Base-by-base conservation (phyloP, 2,329 filamentous ascomycete genomes). In the Verticillium dahliae region DNA sequence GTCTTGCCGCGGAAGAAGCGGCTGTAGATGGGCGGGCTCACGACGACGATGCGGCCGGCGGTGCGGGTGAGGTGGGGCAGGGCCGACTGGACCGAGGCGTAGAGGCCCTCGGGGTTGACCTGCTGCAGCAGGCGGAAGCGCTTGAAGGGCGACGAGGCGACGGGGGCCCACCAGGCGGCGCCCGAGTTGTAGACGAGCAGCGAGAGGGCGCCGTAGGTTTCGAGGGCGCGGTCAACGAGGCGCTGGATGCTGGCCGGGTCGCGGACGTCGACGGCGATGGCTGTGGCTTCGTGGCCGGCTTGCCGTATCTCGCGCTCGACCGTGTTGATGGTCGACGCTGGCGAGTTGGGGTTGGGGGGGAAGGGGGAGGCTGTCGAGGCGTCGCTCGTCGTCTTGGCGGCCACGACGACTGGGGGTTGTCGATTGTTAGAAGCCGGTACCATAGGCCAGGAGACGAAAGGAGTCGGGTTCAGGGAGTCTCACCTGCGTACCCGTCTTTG, bases 1-100 rank as follows among this genome's bases (percentile, higher is more conserved):
- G 91, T 90, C 81, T 96, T 96, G 11, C 91, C 92, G 27, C 90
- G 78, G 73, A 95, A 93, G 74, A 96, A 96, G 35, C 92, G 82
- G 65, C 85, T 90, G 74, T 96, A 96, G 62, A 96, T 93, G 1
- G 91, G 91, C 31, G 92, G 92, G 69, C 87, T 90, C 60, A 96
- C 89, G 60, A 95, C 89, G 56, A 96, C 78, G 64, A 96, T 85
- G 33, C 91, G 76, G 0, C 86, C 90, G 33, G 77, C 80, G 78
- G 80, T 57, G 54, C 60, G 45, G 71, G 74, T 79, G 63, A 94
- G 87, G 63, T 88, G 79, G 2, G 91, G 90, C 22, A 95, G 78
- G 2, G 81, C 76, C 5, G 87, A 86, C 68, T 92, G 89, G 6
- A 95, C 71, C 3, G 82, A 81, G 18, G 82, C 88, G 74, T 96